Evolutionary conservation across 1,284 basidiomycete species (phyloP), one percentile per base, ranked within the genome.

Genomic region (Rhodotorula sp.): DNA sequence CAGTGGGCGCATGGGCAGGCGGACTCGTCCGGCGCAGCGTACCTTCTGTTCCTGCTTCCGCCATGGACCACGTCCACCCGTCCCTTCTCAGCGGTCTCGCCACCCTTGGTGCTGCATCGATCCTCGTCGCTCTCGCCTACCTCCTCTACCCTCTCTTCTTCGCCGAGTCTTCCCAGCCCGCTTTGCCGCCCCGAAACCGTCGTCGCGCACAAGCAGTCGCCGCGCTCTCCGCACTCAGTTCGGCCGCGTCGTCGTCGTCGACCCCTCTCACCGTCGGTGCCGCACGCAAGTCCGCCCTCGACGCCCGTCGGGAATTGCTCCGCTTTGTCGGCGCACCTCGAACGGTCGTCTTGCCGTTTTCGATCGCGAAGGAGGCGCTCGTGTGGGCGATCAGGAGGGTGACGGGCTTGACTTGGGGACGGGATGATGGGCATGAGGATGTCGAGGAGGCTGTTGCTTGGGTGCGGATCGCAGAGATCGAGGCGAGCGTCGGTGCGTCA

Each of bases 381-480:
- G 56, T 57, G 2, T 64, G 61, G 28, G 50, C 53, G 18, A 18
- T 70, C 20, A 15, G 63, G 62, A 68, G 30, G 26, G 18, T 7
- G 13, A 54, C 52, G 52, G 61, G 48, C 7, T 18, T 69, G 24
- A 54, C 59, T 50, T 28, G 59, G 57, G 22, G 53, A 47, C 22
- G 56, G 18, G 62, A 65, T n/a, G 46, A 54, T 13, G 56, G 46
- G 10, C 53, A 54, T 48, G 68, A 68, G 20, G 37, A 59, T 20
- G 40, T 53, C 11, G 73, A 76, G 46, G 57, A 59, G 34, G 71
- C 75, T 6, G 66, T 68, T 28, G 73, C 67, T 0, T 77, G 76
- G 76, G 67, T 72, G 22, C 65, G 73, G 50, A 68, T 76, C 30
- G 75, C 75, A 1, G 75, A 77, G 58, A 75, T 76, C 15, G 75